Base-by-base conservation (phyloP, 345 rosid species). In the Citrus glauca region DNA sequence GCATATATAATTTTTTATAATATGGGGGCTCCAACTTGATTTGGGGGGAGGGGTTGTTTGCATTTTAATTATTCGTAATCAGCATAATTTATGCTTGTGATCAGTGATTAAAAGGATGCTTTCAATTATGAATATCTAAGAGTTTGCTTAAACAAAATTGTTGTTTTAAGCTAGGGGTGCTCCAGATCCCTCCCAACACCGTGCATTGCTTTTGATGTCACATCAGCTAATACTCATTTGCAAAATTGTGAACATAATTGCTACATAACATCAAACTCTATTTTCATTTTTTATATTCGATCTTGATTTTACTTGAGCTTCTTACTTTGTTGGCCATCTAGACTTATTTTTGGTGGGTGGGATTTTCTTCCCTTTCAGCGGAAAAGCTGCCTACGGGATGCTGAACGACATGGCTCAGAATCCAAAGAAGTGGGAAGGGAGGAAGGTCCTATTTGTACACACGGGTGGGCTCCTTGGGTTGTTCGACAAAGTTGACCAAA, bases 301-400 rank as follows among this genome's bases (percentile, higher is more conserved):
- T 61, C 27, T 25, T 62, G 27, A 30, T 48, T 33, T 45, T 14
- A 64, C 6, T 27, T 50, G n/a, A 55, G 42, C 45, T 69, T 78
- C n/a, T 27, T 19, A 42, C 33, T 65, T 69, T 37, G 30, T 25
- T 9, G 35, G 65, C n/a, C 28, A 48, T 72, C 74, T 33, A 37
- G 11, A 55, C 45, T 69, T 69, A 16, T 65, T 11, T 55, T 75
- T 48, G 1, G 48, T 30, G 22, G 35, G 16, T 45, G 17, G 16
- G 50, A 11, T 59, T 37, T 24, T 59, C n/a, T 50, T 42, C 55
- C 24, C 50, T 24, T 79, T 68, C 63, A 93, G 99, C 65, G 99
- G 99, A 65, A 95, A 95, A 89, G 97, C 98, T 87, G 93, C 78
- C 5, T 95, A 89, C 24, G 86, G 90, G 71, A 83, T 93, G 97